A percentile compares a stretch with the other conserved stretches of the same genome.
Evolutionary conservation across 768 basidiomycete genomes (phyloP).

Genomic region (Kwoniella shandongensis): DNA sequence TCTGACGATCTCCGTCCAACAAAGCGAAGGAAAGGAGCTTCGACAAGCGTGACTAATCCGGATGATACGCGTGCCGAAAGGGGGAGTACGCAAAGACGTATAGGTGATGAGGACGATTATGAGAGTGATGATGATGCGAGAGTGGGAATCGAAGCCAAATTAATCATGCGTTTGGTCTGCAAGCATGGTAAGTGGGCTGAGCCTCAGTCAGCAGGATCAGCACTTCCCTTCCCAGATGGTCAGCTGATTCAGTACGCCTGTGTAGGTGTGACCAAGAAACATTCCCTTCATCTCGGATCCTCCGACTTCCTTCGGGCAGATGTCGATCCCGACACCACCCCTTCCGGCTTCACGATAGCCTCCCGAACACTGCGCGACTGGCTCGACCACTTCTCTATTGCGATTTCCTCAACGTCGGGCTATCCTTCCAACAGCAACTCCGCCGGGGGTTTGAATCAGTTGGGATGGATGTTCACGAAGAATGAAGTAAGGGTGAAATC

Average conservation of each 20-base stretch:
- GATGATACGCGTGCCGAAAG: neutral
- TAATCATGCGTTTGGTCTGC: slow-evolving; percentile 49
- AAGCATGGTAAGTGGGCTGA: slow-evolving; percentile 47
- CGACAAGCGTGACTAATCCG: neutral
- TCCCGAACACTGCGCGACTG: slow-evolving; percentile 46
- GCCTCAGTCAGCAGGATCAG: too few relatives aligned
- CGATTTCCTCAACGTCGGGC: slow-evolving; percentile 9
- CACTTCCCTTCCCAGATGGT: too few relatives aligned
- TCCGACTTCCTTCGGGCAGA: slow-evolving; percentile 46
- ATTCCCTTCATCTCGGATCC: slow-evolving; percentile 46
- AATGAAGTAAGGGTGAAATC: slow-evolving; percentile 47
- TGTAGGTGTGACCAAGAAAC: slow-evolving; percentile 51
- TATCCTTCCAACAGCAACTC: slow-evolving; percentile 1
- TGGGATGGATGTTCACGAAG: slow-evolving; percentile 50
- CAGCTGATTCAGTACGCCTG: slow-evolving; percentile 6
- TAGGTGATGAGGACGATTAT: slow-evolving; percentile 26
- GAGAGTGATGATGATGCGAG: slow-evolving; percentile 30
- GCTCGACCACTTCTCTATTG: slow-evolving; percentile 49
- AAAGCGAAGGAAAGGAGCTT: slow-evolving; percentile 5
- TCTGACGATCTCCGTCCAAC: slow-evolving; percentile 18
- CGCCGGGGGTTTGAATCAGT: slow-evolving; percentile 29
- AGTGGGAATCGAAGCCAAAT: slow-evolving; percentile 25
- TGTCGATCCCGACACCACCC: slow-evolving; percentile 45
- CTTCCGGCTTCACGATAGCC: slow-evolving; percentile 41
- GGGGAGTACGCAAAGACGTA: slow-evolving; percentile 7